Evolutionary conservation across 441 rosid genomes (phyloP), one percentile per base, ranked within the genome.

Genomic region (Corymbia calophylla): DNA sequence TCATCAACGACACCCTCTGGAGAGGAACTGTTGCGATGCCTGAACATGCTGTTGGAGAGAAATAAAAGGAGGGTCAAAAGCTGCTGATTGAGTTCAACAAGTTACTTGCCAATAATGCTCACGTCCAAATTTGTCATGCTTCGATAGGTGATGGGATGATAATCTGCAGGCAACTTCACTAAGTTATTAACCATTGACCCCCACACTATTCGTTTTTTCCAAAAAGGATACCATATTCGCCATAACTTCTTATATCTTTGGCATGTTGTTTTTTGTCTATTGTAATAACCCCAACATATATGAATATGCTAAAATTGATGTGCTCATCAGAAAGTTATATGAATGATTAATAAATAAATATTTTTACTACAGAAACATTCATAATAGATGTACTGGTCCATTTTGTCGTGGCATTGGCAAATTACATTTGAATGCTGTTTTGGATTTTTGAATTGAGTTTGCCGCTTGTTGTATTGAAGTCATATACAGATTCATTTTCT

Each of bases 1-100:
- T 94, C 35, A 91, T 93, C 44, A 95, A 95, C 88, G 96, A 96
- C 87, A 95, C 97, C 11, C 95, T 96, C 1, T 94, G 96, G 97
- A 90, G 89, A 87, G 98, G 96, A 87, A 56, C 94, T 3, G 97
- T 95, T 48, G 95, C 90, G 62, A 89, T 86, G 92, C 90, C 94
- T 2, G 95, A 94, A 58, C 94, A 92, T 8, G 64, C 73, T 29
- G 88, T 88, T 14, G 91, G 93, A 4, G 94, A 94, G 88, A 4
- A 5, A 16, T 54, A 17, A 29, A 93, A 51, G 89, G 70, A 32
- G 48, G 87, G 39, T 13, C 92, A 92, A 88, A 88, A 88, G 44
- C n/a, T 86, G 70, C 90, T 89, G 1, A 88, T 92, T 9, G 94
- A 95, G 73, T 89, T 94, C 23, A 95, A 97, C 93, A 87, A 94